Evolutionary conservation across 257 asterid species (phyloP).

Genomic region (Ajuga chamaepitys): DNA sequence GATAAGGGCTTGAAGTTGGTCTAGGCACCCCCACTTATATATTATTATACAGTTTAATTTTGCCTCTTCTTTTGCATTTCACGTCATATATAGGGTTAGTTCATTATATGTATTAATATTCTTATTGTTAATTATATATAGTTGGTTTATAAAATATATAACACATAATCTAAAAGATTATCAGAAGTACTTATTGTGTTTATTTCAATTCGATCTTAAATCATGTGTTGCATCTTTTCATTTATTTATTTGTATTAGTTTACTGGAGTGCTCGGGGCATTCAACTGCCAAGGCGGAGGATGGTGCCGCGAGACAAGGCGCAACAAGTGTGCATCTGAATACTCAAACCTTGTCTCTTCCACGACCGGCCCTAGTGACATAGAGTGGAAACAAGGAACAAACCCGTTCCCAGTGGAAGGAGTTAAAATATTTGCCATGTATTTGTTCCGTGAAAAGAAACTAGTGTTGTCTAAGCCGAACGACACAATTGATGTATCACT

Average conservation of each 20-base stretch:
- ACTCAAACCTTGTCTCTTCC: slow-evolving; percentile 46
- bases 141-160: too few relatives aligned
- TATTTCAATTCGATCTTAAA: too few relatives aligned
- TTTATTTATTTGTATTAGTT: slow-evolving; percentile 27
- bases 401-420: slow-evolving; percentile 25
- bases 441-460: slow-evolving; percentile 29
- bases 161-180: too few relatives aligned
- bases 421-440: slow-evolving; percentile 36
- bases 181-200: too few relatives aligned
- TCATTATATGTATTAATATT: too few relatives aligned
- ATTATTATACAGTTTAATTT: too few relatives aligned
- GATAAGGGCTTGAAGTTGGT: too few relatives aligned
- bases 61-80: too few relatives aligned
- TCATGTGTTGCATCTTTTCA: too few relatives aligned
- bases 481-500: slow-evolving; percentile 30
- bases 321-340: slow-evolving; percentile 60
- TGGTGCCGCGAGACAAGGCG: slow-evolving; percentile 67
- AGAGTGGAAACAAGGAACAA: slow-evolving; percentile 46
- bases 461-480: slow-evolving; percentile 28
- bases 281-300: slow-evolving; percentile 93
- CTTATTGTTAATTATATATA: too few relatives aligned
- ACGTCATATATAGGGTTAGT: too few relatives aligned
- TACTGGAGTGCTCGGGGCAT: slow-evolving; percentile 75
- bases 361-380: slow-evolving; percentile 44
- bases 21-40: too few relatives aligned